phyloP scores from a whole-genome alignment of 441 rosid species.

The Populus hybrid region DNA sequence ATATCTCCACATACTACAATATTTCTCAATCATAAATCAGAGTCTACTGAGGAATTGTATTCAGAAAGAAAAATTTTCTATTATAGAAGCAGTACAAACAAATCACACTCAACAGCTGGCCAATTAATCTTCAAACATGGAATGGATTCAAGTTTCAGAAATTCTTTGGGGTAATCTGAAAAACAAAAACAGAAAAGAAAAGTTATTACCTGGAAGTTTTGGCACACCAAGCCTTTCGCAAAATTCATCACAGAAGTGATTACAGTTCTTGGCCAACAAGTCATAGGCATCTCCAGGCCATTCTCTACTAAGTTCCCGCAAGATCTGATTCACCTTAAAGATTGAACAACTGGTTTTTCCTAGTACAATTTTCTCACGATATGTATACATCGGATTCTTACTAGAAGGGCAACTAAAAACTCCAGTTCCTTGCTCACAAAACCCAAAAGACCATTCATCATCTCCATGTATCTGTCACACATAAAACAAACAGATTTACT shows the following conservation, averaged over 20 bases:
- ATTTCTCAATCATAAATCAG: not conserved
- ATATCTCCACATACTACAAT: not conserved
- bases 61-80: not conserved
- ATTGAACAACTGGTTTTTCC: constrained; percentile 64
- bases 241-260: constrained; percentile 92
- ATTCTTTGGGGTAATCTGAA: not conserved
- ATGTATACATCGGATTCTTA: constrained; percentile 92
- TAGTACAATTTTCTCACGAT: constrained; percentile 73
- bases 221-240: constrained; percentile 88
- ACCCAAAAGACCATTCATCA: constrained; percentile 98
- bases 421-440: constrained; percentile 91
- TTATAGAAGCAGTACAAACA: not conserved
- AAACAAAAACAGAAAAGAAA: not conserved
- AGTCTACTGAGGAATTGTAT: not conserved
- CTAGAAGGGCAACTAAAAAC: constrained; percentile 87
- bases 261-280: constrained; percentile 85
- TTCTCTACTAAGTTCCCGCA: constrained; percentile 83
- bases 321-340: constrained; percentile 73
- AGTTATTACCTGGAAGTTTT: constrained; percentile 78
- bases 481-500: constrained; percentile 15
- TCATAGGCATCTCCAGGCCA: constrained; percentile 90
- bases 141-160: not conserved
- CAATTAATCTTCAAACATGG: not conserved
- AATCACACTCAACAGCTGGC: not conserved
- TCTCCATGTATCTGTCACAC: constrained; percentile 72